phyloP scores from a whole-genome alignment of 495 filamentous ascomycete genomes.

The Aspergillus heteromorphus region DNA sequence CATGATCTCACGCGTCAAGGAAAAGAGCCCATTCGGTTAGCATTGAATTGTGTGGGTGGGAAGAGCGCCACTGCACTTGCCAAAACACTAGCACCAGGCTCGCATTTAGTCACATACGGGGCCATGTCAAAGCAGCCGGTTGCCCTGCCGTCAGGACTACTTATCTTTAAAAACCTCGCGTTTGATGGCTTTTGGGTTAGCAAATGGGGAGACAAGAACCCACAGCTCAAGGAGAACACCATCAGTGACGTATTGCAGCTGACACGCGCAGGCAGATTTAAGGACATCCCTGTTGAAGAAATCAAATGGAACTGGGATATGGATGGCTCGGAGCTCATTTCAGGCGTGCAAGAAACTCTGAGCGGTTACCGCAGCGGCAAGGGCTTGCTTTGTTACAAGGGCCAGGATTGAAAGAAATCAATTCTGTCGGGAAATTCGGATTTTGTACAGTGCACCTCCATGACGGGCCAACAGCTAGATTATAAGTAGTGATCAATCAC shows the following conservation, averaged over 20 bases:
- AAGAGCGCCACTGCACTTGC: slow-evolving; percentile 70
- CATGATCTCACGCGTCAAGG: slow-evolving; percentile 65
- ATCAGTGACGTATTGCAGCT: slow-evolving; percentile 75
- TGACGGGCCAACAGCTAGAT: neutral
- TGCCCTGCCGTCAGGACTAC: slow-evolving; percentile 63
- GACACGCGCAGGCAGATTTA: slow-evolving; percentile 69
- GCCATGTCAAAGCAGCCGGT: slow-evolving; percentile 88
- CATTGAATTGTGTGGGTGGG: slow-evolving; percentile 93
- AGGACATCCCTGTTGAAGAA: slow-evolving; percentile 73
- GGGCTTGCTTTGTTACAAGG: slow-evolving; percentile 78
- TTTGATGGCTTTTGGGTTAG: slow-evolving; percentile 95
- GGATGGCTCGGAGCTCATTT: slow-evolving; percentile 52
- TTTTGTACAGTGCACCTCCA: neutral
- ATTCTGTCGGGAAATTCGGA: neutral
- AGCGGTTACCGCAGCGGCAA: slow-evolving; percentile 79
- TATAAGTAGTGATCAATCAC: neutral
- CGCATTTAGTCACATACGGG: slow-evolving; percentile 86
- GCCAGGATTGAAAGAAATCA: slow-evolving; percentile 26
- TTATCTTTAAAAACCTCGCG: slow-evolving; percentile 85
- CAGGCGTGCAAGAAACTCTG: slow-evolving; percentile 70
- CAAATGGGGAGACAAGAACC: slow-evolving; percentile 74
- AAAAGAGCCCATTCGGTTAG: slow-evolving; percentile 64
- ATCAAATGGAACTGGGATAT: slow-evolving; percentile 78
- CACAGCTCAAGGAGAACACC: slow-evolving; percentile 67
- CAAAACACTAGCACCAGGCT: slow-evolving; percentile 57